phyloP scores from a whole-genome alignment of 2,329 filamentous ascomycete genomes.

The Berkeleyomyces basicola region DNA sequence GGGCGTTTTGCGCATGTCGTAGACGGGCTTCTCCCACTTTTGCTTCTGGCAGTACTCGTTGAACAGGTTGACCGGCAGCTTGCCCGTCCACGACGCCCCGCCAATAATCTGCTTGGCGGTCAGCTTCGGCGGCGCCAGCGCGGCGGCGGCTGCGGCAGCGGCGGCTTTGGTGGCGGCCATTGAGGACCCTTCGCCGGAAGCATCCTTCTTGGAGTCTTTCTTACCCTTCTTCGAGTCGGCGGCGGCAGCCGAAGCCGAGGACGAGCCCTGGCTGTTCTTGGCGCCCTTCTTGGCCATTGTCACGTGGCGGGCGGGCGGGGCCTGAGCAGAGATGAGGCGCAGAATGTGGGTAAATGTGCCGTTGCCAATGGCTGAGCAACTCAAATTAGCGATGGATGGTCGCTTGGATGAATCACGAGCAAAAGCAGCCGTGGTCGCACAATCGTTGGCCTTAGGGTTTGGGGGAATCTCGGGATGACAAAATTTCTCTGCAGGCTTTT shows the following conservation, averaged over 20 bases:
- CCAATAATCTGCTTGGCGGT: constrained; percentile 72
- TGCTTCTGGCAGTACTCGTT: constrained; percentile 92
- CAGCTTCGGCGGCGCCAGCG: constrained; percentile 35
- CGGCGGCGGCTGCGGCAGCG: constrained; percentile 3
- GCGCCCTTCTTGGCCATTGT: constrained; percentile 11
- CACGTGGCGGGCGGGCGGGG: background rate
- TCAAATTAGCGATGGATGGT: background rate
- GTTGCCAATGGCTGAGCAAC: background rate
- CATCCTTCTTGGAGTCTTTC: constrained; percentile 1
- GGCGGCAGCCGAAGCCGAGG: background rate
- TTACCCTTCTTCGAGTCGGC: constrained; percentile 9
- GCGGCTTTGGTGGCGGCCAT: constrained; percentile 8
- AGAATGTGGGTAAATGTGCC: background rate
- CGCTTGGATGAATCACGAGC: background rate
- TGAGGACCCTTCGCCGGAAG: background rate
- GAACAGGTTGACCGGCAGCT: constrained; percentile 82
- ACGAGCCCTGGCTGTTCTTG: constrained; percentile 4
- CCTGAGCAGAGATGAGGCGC: background rate
- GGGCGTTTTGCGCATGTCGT: constrained; percentile 58
- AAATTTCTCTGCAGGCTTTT: background rate
- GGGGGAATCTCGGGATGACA: background rate
- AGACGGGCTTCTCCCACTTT: constrained; percentile 88
- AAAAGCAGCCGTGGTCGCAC: background rate
- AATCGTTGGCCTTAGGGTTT: background rate
- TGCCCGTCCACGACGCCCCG: constrained; percentile 92